Evolutionary conservation across 306 rosid species (phyloP).

Genomic region (Cicer pinnatifidum): DNA sequence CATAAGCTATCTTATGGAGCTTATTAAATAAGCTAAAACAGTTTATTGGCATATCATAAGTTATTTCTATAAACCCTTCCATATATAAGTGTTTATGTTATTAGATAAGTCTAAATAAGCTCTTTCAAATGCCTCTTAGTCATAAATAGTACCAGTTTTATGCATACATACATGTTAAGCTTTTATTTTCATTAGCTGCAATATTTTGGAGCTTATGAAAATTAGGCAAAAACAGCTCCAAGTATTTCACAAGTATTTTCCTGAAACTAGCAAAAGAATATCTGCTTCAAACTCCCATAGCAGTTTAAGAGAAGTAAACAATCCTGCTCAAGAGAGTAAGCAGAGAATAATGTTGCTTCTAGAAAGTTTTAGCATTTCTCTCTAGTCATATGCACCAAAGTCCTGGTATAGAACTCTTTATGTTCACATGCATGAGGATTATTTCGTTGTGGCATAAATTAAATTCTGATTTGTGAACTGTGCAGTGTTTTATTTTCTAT

Average conservation of each 20-base stretch:
- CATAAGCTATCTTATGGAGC: background rate
- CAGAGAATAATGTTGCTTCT: conserved; percentile 28
- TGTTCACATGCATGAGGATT: conserved; percentile 5
- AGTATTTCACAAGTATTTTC: background rate
- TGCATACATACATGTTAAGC: background rate
- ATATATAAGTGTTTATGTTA: background rate
- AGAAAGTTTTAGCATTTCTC: conserved; percentile 12
- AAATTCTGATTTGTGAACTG: conserved; percentile 5
- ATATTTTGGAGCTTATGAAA: background rate
- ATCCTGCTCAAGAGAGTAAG: conserved; percentile 19
- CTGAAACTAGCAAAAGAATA: background rate
- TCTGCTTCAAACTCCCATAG: conserved; percentile 20
- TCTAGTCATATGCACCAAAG: background rate
- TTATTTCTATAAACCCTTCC: background rate
- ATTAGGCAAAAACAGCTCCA: background rate
- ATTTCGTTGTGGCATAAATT: background rate
- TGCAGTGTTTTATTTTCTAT: conserved; percentile 29
- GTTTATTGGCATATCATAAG: background rate
- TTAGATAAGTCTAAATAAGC: background rate
- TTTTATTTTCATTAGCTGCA: background rate
- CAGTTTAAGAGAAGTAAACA: conserved; percentile 9
- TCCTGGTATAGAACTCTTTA: background rate
- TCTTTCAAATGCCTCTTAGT: background rate
- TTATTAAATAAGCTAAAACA: background rate
- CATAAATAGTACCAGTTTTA: background rate